Conservation (phyloP, 768 basidiomycete genomes). For the Steccherinum ochraceum region DNA sequence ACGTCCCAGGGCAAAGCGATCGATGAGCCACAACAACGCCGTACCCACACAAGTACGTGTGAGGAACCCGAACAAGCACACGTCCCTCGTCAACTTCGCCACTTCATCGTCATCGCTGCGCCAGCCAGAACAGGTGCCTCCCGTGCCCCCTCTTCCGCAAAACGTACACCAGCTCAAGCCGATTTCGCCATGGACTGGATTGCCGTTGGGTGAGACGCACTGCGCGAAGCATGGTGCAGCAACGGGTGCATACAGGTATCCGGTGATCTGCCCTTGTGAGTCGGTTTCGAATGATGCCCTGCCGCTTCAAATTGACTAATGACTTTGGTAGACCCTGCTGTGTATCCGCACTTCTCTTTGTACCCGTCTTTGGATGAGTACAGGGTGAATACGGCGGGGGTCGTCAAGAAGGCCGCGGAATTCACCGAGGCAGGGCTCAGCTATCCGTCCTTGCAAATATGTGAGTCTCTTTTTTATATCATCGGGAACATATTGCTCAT, state of each 20-base stretch:
- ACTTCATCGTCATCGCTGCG: slow-evolving; percentile 8
- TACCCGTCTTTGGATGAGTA: slow-evolving; percentile 13
- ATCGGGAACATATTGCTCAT: neutral
- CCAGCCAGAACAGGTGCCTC: slow-evolving; percentile 9
- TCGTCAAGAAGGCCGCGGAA: neutral
- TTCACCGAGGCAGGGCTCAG: neutral
- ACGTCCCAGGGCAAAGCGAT: neutral
- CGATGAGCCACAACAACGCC: neutral
- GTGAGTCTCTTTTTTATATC: slow-evolving; percentile 7
- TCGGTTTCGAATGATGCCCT: too few relatives aligned
- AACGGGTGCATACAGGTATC: slow-evolving; percentile 11
- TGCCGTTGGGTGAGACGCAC: slow-evolving; percentile 9
- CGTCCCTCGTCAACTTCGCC: neutral
- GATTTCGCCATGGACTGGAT: slow-evolving; percentile 11
- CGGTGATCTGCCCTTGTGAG: slow-evolving; percentile 18
- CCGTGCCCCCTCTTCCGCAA: slow-evolving; percentile 18
- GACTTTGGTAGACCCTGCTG: slow-evolving; percentile 22
- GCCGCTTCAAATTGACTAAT: too few relatives aligned
- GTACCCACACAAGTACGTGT: neutral
- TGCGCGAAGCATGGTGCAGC: slow-evolving; percentile 4
- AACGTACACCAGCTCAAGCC: slow-evolving; percentile 12
- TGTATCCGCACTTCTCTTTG: slow-evolving; percentile 22
- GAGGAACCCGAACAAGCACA: neutral
- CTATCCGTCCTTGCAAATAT: slow-evolving; percentile 16
- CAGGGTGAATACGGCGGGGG: neutral